phyloP scores from a whole-genome alignment of 768 basidiomycete species.

The Trametes elegans region DNA sequence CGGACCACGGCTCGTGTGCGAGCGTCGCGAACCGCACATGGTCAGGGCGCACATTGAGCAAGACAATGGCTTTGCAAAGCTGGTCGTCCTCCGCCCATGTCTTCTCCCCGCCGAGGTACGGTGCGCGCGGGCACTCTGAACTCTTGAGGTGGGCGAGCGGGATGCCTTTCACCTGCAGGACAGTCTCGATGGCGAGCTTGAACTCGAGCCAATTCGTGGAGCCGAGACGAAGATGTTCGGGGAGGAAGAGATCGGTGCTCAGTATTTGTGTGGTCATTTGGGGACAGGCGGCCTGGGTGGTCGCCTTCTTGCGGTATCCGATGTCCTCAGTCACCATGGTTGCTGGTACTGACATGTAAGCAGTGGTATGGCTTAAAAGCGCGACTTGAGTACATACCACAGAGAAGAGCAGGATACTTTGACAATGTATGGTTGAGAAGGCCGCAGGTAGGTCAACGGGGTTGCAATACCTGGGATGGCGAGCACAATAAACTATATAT shows the following conservation, averaged over 20 bases:
- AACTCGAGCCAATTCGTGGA: constrained; percentile 9
- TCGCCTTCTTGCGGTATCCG: too few relatives aligned
- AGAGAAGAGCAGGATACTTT: too few relatives aligned
- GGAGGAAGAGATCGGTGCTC: constrained; percentile 2
- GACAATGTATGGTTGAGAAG: too few relatives aligned
- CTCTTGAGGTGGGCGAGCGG: constrained; percentile 10
- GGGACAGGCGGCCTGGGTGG: too few relatives aligned
- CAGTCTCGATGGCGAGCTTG: constrained; percentile 9
- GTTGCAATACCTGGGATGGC: too few relatives aligned
- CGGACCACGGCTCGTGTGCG: constrained; percentile 1
- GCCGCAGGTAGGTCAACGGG: too few relatives aligned
- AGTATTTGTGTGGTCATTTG: too few relatives aligned
- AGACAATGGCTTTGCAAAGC: constrained; percentile 9
- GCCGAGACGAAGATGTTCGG: constrained; percentile 1
- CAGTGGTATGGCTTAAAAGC: too few relatives aligned
- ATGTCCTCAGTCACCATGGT: too few relatives aligned
- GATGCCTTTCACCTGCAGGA: neutral
- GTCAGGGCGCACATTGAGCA: constrained; percentile 9
- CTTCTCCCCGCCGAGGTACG: neutral
- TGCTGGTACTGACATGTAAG: too few relatives aligned
- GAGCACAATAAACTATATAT: too few relatives aligned
- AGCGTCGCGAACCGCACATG: neutral
- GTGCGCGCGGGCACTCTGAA: neutral
- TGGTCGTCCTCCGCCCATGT: constrained; percentile 9
- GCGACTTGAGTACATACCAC: too few relatives aligned